Conservation (phyloP, 768 basidiomycete species). For the Stropharia rugosoannulata region DNA sequence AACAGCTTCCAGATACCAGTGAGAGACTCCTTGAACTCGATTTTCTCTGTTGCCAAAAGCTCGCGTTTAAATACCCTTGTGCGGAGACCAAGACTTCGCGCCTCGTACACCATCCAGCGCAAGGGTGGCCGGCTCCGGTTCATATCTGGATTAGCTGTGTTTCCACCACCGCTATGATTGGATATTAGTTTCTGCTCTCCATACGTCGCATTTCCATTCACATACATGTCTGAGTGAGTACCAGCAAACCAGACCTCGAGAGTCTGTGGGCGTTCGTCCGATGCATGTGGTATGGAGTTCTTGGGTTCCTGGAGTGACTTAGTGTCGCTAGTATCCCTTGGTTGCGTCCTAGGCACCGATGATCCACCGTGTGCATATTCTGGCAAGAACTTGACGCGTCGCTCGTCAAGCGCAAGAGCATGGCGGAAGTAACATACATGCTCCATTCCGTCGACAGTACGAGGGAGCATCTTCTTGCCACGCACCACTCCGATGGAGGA, state of each 20-base stretch:
- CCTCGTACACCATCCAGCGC: slow-evolving; percentile 21
- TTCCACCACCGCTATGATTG: slow-evolving; percentile 13
- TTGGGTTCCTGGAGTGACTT: no score
- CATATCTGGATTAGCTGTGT: slow-evolving; percentile 12
- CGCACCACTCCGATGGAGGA: slow-evolving; percentile 39
- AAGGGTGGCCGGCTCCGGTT: slow-evolving; percentile 13
- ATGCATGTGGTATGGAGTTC: no score
- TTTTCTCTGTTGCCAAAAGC: background rate
- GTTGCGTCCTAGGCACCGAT: background rate
- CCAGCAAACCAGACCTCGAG: background rate
- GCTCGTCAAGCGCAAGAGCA: slow-evolving; percentile 46
- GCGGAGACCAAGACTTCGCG: slow-evolving; percentile 10
- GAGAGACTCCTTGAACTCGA: slow-evolving; percentile 15
- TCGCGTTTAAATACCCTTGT: slow-evolving; percentile 2
- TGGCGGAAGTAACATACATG: slow-evolving; percentile 44
- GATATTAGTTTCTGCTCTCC: background rate
- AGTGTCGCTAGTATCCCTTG: no score
- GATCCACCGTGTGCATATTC: slow-evolving; percentile 33
- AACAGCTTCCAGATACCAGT: slow-evolving; percentile 13
- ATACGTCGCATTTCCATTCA: no score
- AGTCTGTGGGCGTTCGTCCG: background rate
- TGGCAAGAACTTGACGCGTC: slow-evolving; percentile 46
- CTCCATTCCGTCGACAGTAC: slow-evolving; percentile 20
- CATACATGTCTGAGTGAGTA: background rate
- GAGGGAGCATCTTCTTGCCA: slow-evolving; percentile 28